These are phyloP conservation scores for Bruguiera gymnorhiza DNA, from an alignment of 345 rosid species.

Conservation along the genomic window DNA sequence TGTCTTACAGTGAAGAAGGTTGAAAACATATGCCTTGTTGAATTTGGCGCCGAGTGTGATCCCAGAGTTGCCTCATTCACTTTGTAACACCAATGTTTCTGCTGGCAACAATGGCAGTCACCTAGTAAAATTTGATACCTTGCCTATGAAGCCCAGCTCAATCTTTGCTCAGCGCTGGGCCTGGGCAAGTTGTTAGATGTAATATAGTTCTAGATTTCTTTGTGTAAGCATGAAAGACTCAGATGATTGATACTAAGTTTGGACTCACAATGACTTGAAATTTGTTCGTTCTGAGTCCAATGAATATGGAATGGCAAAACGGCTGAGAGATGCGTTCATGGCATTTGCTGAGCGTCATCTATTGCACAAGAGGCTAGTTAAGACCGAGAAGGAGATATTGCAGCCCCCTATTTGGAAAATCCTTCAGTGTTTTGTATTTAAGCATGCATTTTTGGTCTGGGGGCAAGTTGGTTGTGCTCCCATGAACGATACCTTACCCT, in stretches of 20 bases:
- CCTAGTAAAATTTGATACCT: not conserved
- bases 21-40: constrained; percentile 38
- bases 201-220: not conserved
- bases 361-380: constrained; percentile 28
- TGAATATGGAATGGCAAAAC: constrained; percentile 33
- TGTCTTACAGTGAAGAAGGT: constrained; percentile 20
- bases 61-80: constrained; percentile 11
- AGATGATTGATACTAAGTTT: constrained; percentile 8
- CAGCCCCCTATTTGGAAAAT: constrained; percentile 1
- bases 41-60: constrained; percentile 5
- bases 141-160: not conserved
- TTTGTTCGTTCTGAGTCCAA: constrained; percentile 29
- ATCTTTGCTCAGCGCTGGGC: not conserved
- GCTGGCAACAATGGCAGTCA: not conserved
- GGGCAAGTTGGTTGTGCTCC: too few relatives aligned
- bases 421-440: too few relatives aligned
- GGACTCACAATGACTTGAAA: constrained; percentile 20
- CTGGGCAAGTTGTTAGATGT: constrained; percentile 17
- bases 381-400: constrained; percentile 23
- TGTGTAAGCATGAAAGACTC: constrained; percentile 6
- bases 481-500: too few relatives aligned
- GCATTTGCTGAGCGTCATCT: constrained; percentile 31
- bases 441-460: too few relatives aligned
- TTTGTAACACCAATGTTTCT: not conserved
- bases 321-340: constrained; percentile 30